Evolutionary conservation across 163 green algal species (phyloP).

Genomic region (Scenedesmus sp.): DNA sequence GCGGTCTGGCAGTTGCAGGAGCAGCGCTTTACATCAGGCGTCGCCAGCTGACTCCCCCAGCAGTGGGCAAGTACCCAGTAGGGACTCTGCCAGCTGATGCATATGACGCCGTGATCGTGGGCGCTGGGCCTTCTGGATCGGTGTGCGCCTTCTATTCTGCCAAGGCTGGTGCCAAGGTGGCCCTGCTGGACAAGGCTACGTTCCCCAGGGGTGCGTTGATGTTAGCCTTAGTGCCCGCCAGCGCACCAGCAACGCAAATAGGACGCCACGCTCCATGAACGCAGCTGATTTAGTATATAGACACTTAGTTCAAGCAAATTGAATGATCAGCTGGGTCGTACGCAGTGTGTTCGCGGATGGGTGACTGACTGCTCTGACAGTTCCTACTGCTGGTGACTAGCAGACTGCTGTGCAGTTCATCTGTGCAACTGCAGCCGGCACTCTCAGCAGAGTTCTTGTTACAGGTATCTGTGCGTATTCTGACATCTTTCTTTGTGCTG

Average conservation of each 20-base stretch:
- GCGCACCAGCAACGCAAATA: constrained; percentile 8
- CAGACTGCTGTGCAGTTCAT: background rate
- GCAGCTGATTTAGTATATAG: background rate
- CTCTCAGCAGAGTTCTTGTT: background rate
- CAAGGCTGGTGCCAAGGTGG: constrained; percentile 84
- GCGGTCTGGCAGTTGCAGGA: constrained; percentile 45
- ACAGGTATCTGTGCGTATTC: background rate
- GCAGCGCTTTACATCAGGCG: constrained; percentile 18
- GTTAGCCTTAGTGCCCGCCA: constrained; percentile 29
- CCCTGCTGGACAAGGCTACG: constrained; percentile 90
- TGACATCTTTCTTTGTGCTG: background rate
- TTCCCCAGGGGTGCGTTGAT: constrained; percentile 78
- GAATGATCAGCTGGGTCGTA: background rate
- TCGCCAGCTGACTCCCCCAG: constrained; percentile 55
- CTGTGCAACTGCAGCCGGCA: background rate
- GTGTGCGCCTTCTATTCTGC: constrained; percentile 84
- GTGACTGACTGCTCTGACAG: background rate
- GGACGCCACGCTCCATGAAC: background rate
- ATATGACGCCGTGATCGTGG: constrained; percentile 92
- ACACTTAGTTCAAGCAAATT: background rate
- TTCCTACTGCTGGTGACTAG: constrained; percentile 1
- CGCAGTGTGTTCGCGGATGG: background rate
- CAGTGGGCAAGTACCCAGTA: constrained; percentile 67
- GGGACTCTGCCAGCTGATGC: constrained; percentile 79
- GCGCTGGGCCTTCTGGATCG: constrained; percentile 85